phyloP scores from a whole-genome alignment of 805 yeast species.

The Teunomyces atbi region DNA sequence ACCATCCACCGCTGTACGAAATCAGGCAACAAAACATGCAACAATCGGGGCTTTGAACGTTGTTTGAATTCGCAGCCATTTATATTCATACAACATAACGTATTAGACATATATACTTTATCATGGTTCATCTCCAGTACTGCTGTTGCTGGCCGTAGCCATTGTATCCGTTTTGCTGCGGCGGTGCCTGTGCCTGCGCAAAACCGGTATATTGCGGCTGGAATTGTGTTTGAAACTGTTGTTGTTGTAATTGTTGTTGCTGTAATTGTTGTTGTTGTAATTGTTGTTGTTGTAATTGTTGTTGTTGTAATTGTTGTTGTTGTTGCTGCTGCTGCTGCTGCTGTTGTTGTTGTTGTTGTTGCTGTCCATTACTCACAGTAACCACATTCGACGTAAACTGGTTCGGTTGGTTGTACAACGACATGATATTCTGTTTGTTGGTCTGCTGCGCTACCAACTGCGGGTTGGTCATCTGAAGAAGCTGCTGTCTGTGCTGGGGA shows the following conservation, averaged over 20 bases:
- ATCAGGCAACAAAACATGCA: neutral
- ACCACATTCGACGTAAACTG: slow-evolving; percentile 26
- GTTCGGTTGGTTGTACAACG: slow-evolving; percentile 42
- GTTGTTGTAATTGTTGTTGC: slow-evolving; percentile 14
- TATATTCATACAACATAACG: neutral
- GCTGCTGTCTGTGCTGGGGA: slow-evolving; percentile 43
- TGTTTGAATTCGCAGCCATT: neutral
- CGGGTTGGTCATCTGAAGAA: slow-evolving; percentile 25
- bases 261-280: slow-evolving; percentile 6
- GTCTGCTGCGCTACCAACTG: slow-evolving; percentile 25
- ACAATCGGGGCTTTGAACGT: neutral
- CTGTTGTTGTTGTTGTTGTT: slow-evolving; percentile 8
- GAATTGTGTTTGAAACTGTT: slow-evolving; percentile 9
- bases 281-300: slow-evolving; percentile 6
- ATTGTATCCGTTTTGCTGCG: slow-evolving; percentile 10
- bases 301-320: slow-evolving; percentile 7
- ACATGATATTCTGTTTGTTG: slow-evolving; percentile 38
- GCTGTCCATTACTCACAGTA: slow-evolving; percentile 13
- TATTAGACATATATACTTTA: neutral
- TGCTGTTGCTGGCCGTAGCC: slow-evolving; percentile 11
- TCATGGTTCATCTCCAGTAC: slow-evolving; percentile 7
- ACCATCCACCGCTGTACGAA: neutral
- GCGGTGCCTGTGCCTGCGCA: slow-evolving; percentile 9
- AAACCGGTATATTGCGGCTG: slow-evolving; percentile 16
- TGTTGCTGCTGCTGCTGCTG: slow-evolving; percentile 9